Base-by-base conservation (phyloP, 768 basidiomycete genomes). In the Kwoniella sp. region DNA sequence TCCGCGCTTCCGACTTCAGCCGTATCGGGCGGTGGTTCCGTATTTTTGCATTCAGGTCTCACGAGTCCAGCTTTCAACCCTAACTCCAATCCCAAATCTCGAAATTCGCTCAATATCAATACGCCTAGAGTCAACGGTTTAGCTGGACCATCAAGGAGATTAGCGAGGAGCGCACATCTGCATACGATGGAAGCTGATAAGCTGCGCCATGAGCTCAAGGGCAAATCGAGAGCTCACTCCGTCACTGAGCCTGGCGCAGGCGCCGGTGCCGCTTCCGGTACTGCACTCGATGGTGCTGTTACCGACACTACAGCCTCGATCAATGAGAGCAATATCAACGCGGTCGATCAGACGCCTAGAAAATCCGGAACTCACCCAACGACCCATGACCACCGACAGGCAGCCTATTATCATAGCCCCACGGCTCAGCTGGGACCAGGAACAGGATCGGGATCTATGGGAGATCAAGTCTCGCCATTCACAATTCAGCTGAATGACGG, bases 121-220 rank as follows among this genome's bases (percentile, higher is more conserved):
- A 19, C 40, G 7, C 40, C 8, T 22, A 24, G 48, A 50, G 44
- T 19, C 24, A 26, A 51, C 52, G 27, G 57, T 22, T 9, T 33
- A 48, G 27, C 12, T 17, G 60, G 60, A 22, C 48, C 65, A 1
- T 6, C 53, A 10, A 61, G 53, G 36, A 58, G 61, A 54, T 44
- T 77, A 10, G 76, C 74, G 8, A 58, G 71, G n/a, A 71, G 66
- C 49, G 71, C 76, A 2, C 78, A 79, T 69, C 60, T 79, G 36
- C 78, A 79, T 55, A 73, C 74, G 1, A 58, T 78, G n/a, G 73
- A 74, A 49, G 61, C 60, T 2, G 64, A 68, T 44, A 56, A 56
- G 2, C 56, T 64, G 52, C 49, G 62, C 19, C 33, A 63, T 25
- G 48, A 49, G 21, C 48, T 49, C 48, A 49, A 49, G 48, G 48